Percentiles rank a stretch among this genome's conserved stretches.
phyloP scores from a whole-genome alignment of 139 green algal genomes.

The Penium margaritaceum region DNA sequence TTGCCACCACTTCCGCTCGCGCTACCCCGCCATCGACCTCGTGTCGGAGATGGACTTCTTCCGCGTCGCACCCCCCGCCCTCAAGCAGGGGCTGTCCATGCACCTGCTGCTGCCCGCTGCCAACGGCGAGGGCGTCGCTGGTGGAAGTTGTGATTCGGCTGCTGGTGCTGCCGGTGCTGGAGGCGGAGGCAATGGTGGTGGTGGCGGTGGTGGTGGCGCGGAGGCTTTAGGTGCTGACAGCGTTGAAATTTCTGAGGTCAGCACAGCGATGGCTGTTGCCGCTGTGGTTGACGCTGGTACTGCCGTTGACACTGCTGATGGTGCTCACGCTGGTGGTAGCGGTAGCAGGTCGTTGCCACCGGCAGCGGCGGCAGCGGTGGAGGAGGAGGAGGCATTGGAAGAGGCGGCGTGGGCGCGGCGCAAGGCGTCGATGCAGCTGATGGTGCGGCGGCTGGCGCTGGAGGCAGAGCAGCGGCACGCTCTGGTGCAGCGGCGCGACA shows the following conservation, averaged over 20 bases:
- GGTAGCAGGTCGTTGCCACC: no score
- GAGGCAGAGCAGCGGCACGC: constrained; percentile 44
- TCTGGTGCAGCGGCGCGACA: constrained; percentile 44
- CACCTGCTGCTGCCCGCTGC: no score
- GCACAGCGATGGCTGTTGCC: not conserved
- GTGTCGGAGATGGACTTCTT: constrained; percentile 55
- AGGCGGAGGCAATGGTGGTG: not conserved
- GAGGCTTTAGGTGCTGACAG: no score
- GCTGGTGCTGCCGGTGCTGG: constrained; percentile 13
- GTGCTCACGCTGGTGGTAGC: no score
- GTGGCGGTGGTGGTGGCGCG: no score
- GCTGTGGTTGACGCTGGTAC: not conserved
- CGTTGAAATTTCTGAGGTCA: not conserved
- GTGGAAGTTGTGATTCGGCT: constrained; percentile 16
- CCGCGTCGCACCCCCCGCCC: not conserved
- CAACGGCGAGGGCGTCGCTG: no score
- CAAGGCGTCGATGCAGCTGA: no score
- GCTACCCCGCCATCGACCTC: constrained; percentile 53
- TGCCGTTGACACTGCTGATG: not conserved
- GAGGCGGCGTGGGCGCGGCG: no score
- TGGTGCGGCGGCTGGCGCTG: not conserved
- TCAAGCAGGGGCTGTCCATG: not conserved
- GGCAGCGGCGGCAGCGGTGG: no score
- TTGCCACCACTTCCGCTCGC: constrained; percentile 58
- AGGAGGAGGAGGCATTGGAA: no score